phyloP scores from a whole-genome alignment of 331 rosid species.

The Acacia concinna region DNA sequence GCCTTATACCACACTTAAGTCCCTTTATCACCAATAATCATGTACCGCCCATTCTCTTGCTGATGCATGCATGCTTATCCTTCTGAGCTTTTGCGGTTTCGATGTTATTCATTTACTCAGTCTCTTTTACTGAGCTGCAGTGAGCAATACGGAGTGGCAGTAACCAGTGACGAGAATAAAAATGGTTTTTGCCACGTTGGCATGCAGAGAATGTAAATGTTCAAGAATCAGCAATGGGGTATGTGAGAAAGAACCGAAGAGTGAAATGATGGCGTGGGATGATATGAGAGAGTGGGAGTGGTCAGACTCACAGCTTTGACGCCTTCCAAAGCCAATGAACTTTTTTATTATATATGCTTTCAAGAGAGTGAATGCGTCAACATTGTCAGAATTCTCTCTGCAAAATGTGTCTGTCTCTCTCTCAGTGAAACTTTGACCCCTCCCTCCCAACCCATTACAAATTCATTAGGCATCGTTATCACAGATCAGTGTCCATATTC shows the following conservation, averaged over 20 bases:
- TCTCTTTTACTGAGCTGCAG: conserved; percentile 27
- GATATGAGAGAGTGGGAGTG: conserved; percentile 25
- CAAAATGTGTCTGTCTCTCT: conserved; percentile 27
- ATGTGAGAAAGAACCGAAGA: conserved; percentile 14
- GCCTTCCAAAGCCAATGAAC: conserved; percentile 38
- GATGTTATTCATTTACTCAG: conserved; percentile 21
- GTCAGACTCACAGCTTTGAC: conserved; percentile 28
- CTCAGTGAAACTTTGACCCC: conserved; percentile 23
- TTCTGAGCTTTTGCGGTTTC: conserved; percentile 30
- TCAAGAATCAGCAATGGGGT: conserved; percentile 3
- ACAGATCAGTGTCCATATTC: background rate
- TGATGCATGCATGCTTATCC: conserved; percentile 3
- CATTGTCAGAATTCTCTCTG: conserved; percentile 32
- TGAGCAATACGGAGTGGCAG: conserved; percentile 26
- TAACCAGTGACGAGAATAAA: conserved; percentile 24
- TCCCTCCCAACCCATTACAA: background rate
- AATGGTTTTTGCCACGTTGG: conserved; percentile 10
- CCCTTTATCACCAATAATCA: background rate
- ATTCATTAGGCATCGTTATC: conserved; percentile 7
- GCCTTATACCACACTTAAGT: background rate
- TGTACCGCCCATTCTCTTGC: background rate
- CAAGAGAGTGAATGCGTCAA: conserved; percentile 42
- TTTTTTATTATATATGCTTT: conserved; percentile 37
- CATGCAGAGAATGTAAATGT: conserved; percentile 12
- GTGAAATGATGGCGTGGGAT: conserved; percentile 35